A percentile compares a stretch with the other conserved stretches of the same genome.
phyloP scores from a whole-genome alignment of 2,329 filamentous ascomycete genomes.

The Pseudofabraea citricarpa region DNA sequence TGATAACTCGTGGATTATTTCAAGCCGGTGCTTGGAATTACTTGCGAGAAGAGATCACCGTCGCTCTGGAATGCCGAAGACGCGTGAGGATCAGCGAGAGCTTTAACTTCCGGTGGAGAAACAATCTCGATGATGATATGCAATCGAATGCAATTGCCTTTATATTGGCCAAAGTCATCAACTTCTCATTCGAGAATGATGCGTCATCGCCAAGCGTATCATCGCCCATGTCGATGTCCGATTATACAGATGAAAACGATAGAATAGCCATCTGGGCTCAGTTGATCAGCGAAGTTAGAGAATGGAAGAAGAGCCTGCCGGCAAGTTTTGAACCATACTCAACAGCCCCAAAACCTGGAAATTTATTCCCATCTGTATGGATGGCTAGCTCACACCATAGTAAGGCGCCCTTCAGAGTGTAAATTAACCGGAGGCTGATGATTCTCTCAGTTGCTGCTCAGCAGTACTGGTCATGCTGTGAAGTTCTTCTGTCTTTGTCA shows the following conservation, averaged over 20 bases:
- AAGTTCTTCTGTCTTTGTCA: slow-evolving; percentile 10
- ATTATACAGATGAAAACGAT: background rate
- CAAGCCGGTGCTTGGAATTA: slow-evolving; percentile 46
- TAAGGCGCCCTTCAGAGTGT: slow-evolving; percentile 13
- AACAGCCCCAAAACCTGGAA: slow-evolving; percentile 12
- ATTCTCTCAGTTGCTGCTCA: slow-evolving; percentile 31
- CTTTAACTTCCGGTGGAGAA: slow-evolving; percentile 35
- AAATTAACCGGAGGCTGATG: background rate
- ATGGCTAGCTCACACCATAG: slow-evolving; percentile 39
- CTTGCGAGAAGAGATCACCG: slow-evolving; percentile 47
- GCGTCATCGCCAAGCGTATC: too few species aligned
- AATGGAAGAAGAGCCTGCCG: slow-evolving; percentile 31
- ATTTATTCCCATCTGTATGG: slow-evolving; percentile 33
- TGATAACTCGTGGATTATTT: slow-evolving; percentile 20
- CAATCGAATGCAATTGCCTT: slow-evolving; percentile 37
- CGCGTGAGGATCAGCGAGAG: slow-evolving; percentile 4
- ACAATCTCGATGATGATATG: slow-evolving; percentile 29
- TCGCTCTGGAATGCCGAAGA: slow-evolving; percentile 31
- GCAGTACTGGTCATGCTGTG: slow-evolving; percentile 37
- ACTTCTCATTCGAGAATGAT: slow-evolving; percentile 28
- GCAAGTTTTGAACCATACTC: slow-evolving; percentile 29
- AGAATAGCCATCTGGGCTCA: slow-evolving; percentile 6
- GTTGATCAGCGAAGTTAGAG: slow-evolving; percentile 10
- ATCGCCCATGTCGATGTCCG: slow-evolving; percentile 18
- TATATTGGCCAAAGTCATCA: slow-evolving; percentile 39